Percentiles rank a stretch among this genome's conserved stretches.
Evolutionary conservation across 2,329 filamentous ascomycete genomes (phyloP).

Genomic region (Metarhizium rileyi): DNA sequence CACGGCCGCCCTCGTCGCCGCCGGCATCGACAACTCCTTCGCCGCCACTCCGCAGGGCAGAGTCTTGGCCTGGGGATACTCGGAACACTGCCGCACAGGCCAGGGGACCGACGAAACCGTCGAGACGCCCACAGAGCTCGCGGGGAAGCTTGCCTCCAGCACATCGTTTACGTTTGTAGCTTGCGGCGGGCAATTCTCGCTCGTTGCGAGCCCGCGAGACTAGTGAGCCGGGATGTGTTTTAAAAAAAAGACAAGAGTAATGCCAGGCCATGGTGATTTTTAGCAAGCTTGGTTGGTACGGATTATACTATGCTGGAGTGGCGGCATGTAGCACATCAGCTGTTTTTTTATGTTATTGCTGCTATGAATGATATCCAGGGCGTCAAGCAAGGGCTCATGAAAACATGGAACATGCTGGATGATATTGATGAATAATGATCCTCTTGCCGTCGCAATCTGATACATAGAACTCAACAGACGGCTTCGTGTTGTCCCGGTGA

Average conservation of each 20-base stretch:
- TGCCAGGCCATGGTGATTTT: not conserved
- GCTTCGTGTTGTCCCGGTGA: no score
- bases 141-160: conserved; percentile 1
- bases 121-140: conserved; percentile 3
- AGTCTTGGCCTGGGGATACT: conserved; percentile 66
- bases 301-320: not conserved
- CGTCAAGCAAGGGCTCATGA: no score
- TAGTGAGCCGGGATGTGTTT: not conserved
- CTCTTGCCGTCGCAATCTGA: no score
- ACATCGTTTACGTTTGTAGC: conserved; percentile 6
- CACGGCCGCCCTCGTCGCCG: conserved; percentile 31
- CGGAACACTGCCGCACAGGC: conserved; percentile 61
- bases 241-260: not conserved
- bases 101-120: conserved; percentile 38
- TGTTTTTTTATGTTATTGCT: not conserved
- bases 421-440: no score
- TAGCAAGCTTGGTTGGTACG: not conserved
- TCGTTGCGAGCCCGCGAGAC: conserved; percentile 1
- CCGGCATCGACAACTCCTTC: conserved; percentile 58
- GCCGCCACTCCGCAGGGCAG: conserved; percentile 55
- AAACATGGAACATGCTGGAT: no score
- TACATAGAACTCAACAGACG: no score
- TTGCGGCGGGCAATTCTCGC: conserved; percentile 6
- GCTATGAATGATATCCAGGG: not conserved
- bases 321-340: not conserved